Base-by-base conservation (phyloP, 169 alveolate genomes). In the Cryptosporidium parvum region DNA sequence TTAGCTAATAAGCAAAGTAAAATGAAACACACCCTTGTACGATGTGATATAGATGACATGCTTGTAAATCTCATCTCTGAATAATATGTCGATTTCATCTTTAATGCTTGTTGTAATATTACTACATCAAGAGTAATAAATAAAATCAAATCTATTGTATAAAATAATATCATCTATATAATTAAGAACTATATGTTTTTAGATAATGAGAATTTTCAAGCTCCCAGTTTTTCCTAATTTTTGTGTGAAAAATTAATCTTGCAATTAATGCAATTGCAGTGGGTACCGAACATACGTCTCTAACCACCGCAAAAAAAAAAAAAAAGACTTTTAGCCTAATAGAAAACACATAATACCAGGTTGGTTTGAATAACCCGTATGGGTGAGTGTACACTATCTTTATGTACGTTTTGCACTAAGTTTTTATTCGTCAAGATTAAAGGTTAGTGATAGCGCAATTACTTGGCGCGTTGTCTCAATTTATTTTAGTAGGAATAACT, bases 391-490 rank as follows among this genome's bases (percentile, higher is more conserved):
- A 14, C 12, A 9, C 7, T 21, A 56, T 56, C 23, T 56, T 35
- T 37, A 56, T 56, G 37, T 26, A 1, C 23, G 8, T 56, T 56
- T 23, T 56, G 67, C 26, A n/a, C 67, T 2, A 37, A 23, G 29
- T 9, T 56, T 23, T 56, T 12, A 21, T 56, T 56, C 67, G 26
- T 26, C 31, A 56, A 26, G 67, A 23, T 23, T n/a, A 56, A 56
- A 26, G 29, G 29, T 8, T 8, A 39, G 26, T 21, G 18, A 21
- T 18, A 67, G 56, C 73, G 73, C 73, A 31, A 39, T 23, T 39
- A 31, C 18, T 75, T 56, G 72, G 80, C 89, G 89, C 80, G 89
- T 59, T 80, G 89, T 80, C 89, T 80, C 89, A 80, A 48, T 42
- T 52, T 6, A 23, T n/a, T 2, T 29, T 7, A 29, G 23, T 35